Evolutionary conservation across 2,329 filamentous ascomycete genomes (phyloP), one percentile per base, ranked within the genome.

Genomic region (Teratosphaeriaceae sp.): DNA sequence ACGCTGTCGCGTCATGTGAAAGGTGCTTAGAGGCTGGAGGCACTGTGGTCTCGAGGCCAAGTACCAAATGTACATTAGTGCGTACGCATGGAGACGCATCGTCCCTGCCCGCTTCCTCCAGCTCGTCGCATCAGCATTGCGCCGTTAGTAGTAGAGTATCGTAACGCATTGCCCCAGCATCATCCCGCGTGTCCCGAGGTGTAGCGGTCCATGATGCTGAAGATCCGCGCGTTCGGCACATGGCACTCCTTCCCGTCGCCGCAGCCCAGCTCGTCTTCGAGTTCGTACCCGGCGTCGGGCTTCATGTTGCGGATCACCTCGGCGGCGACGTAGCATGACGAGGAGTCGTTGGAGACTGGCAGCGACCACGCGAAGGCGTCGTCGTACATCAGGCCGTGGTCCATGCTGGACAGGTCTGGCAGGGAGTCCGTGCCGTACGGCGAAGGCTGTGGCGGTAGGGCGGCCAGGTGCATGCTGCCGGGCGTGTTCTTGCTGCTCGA

Each of bases 131-230:
- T 27, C 24, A 8, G 8, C 24, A 27, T 8, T 27, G 24, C 24
- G 24, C n/a, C n/a, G n/a, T 27, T n/a, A 27, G 8, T 8, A 27
- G 8, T 8, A 8, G 8, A 27, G n/a, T 27, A 8, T 8, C n/a
- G n/a, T 27, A 8, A 27, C 24, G n/a, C 8, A 27, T 27, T 27
- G n/a, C n/a, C n/a, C n/a, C n/a, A n/a, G 5, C 19, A 12, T 38
- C 35, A 38, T 8, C 35, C 35, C n/a, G 16, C 21, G n/a, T 18
- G 22, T 38, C 35, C 20, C 9, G 35, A 22, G 29, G 23, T 13
- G 29, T 72, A 72, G 38, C 62, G 62, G 46, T 72, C 68, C 63
- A 73, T 68, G 11, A 69, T 60, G 40, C 64, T 60, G 48, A 70
- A 71, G 1, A 70, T 62, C 11, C 63, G 44, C 2, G 62, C 50